phyloP scores from a whole-genome alignment of 768 basidiomycete genomes.

The Multifurca ochricompacta region DNA sequence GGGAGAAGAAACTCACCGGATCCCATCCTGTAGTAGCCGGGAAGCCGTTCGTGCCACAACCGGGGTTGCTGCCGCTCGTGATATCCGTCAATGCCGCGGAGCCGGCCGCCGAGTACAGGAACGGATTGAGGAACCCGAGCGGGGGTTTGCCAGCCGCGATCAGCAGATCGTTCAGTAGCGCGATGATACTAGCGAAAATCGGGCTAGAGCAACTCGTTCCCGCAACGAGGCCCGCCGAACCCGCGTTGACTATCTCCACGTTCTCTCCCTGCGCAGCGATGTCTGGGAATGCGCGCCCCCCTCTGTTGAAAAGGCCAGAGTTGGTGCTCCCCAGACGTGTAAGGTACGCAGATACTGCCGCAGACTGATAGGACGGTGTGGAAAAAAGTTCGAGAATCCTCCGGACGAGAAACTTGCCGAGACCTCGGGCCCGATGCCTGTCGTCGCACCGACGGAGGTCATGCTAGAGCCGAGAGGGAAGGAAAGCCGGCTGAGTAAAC shows the following conservation, averaged over 20 bases:
- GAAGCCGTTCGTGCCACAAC: too few species aligned
- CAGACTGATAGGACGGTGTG: too few species aligned
- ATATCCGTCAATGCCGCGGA: too few species aligned
- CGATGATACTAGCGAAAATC: slow-evolving; percentile 29
- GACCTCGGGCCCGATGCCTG: not conserved
- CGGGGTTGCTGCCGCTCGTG: too few species aligned
- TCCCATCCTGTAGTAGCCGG: too few species aligned
- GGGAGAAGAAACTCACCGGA: too few species aligned
- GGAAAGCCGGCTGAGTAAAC: too few species aligned
- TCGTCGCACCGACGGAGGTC: too few species aligned
- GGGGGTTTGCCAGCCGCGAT: slow-evolving; percentile 24
- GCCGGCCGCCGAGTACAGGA: too few species aligned
- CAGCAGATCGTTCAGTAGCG: slow-evolving; percentile 31
- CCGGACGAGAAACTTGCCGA: slow-evolving; percentile 15
- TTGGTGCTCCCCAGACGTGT: slow-evolving; percentile 26
- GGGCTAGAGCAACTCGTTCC: slow-evolving; percentile 31
- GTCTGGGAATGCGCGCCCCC: slow-evolving; percentile 43
- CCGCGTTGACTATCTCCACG: slow-evolving; percentile 25
- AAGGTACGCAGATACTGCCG: slow-evolving; percentile 35
- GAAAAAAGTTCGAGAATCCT: too few species aligned
- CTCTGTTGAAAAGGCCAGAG: slow-evolving; percentile 27
- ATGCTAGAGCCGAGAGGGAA: too few species aligned
- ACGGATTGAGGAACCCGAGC: too few species aligned
- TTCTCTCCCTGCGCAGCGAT: slow-evolving; percentile 34
- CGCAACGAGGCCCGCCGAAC: slow-evolving; percentile 20